Base-by-base conservation (phyloP, 2,329 filamentous ascomycete species). In the Diplodia corticola region DNA sequence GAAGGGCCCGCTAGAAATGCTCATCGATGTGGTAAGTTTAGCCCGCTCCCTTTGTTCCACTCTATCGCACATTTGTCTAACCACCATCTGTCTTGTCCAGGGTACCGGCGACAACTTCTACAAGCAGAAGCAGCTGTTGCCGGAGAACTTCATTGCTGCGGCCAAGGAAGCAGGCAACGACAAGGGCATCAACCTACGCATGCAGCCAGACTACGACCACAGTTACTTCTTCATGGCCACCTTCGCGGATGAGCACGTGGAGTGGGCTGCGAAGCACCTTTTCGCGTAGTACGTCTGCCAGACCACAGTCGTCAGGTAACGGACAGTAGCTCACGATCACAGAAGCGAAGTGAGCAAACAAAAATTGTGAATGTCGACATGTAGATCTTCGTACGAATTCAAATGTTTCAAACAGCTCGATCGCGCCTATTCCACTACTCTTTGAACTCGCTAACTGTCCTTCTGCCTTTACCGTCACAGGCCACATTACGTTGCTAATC, bases 101-200 rank as follows among this genome's bases (percentile, higher is more conserved):
- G 95, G 95, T 49, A 97, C 93, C 4, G 92, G 88, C 26, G 95
- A 99, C 83, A 92, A 94, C 80, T 99, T 98, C 79, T 98, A 98
- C 82, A 94, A 97, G 83, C 89, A 96, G 78, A 87, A 88, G 54
- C 95, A 99, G 80, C 84, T 99, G 66, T 85, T 98, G 49, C 95
- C 94, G 0, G 95, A 99, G 84, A 98, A 98, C 79, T 88, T 99
- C 63, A 87, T 90, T 70, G 85, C 88, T 73, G 93, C 91, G 13
- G 92, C 89, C 67, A 89, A 91, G 80, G 88, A 90, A 70, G 86
- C 88, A 28, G 92, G 92, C 22, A 84, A 92, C 63, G 81, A 83
- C 68, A 83, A 86, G 67, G 91, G 90, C 10, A 81, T 97, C 69
- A 87, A 87, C 64, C 80, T 98, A 69, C 87, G 94, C 73, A 95